Conservation (phyloP, 495 filamentous ascomycete species). For the Filosporella fistucella region DNA sequence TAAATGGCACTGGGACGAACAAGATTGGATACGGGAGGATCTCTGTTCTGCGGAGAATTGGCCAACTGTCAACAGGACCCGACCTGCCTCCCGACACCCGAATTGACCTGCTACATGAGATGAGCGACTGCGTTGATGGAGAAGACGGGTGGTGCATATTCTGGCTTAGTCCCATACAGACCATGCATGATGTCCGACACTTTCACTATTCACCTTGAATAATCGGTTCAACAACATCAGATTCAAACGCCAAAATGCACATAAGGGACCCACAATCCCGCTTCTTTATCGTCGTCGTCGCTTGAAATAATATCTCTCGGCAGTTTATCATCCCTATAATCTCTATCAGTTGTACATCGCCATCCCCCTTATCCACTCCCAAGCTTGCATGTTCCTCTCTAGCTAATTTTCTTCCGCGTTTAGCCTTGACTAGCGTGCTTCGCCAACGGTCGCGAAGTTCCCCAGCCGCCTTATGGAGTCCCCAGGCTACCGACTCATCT, state of each 20-base stretch:
- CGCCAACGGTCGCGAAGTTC: constrained; percentile 11
- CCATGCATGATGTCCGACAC: too few relatives aligned
- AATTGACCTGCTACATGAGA: too few relatives aligned
- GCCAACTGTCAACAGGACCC: too few relatives aligned
- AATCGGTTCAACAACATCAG: too few relatives aligned
- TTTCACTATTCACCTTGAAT: too few relatives aligned
- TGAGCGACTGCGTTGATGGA: too few relatives aligned
- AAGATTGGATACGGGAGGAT: too few relatives aligned
- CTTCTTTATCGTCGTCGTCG: neutral
- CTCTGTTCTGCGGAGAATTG: too few relatives aligned
- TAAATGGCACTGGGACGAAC: too few relatives aligned
- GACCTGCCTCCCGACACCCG: too few relatives aligned
- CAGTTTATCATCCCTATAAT: neutral
- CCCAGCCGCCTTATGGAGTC: constrained; percentile 19
- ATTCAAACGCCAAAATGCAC: constrained; percentile 9
- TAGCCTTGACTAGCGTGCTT: neutral
- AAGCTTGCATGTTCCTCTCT: neutral
- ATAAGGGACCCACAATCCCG: constrained; percentile 5
- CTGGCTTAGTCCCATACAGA: too few relatives aligned
- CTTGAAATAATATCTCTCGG: neutral
- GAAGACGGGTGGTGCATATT: too few relatives aligned
- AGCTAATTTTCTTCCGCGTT: neutral
- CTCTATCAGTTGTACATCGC: neutral
- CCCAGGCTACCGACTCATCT: constrained; percentile 21
- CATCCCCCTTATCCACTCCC: neutral